phyloP scores from a whole-genome alignment of 495 filamentous ascomycete species.

The Podospora fimiseda region DNA sequence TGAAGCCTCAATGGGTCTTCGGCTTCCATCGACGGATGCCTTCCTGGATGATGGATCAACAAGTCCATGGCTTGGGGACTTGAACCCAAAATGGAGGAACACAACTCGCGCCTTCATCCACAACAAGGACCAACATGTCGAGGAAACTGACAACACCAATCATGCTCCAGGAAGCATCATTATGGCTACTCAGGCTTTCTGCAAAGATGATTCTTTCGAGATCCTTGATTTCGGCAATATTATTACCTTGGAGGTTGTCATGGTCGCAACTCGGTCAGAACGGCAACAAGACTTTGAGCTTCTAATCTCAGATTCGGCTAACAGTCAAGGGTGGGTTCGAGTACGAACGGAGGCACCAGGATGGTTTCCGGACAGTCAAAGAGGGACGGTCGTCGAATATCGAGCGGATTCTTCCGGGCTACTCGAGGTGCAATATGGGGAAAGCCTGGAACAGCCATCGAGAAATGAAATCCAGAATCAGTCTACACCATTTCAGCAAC shows the following conservation, averaged over 20 bases:
- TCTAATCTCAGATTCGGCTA: background rate
- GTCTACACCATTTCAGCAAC: background rate
- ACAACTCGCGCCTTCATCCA: conserved; percentile 2
- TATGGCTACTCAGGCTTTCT: background rate
- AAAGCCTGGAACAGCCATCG: background rate
- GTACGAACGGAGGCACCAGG: background rate
- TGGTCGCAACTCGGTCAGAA: background rate
- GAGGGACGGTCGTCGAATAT: background rate
- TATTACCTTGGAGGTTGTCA: background rate
- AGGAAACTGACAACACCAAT: background rate
- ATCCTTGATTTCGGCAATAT: background rate
- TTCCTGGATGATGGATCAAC: background rate
- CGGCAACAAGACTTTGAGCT: too few relatives aligned
- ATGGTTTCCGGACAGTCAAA: background rate
- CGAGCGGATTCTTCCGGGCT: background rate
- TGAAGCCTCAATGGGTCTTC: background rate
- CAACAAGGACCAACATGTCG: background rate
- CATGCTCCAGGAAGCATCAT: background rate
- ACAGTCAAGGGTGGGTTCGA: background rate
- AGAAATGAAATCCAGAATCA: background rate
- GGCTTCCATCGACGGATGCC: background rate
- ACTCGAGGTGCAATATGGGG: background rate
- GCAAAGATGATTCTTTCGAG: background rate
- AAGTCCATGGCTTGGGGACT: conserved; percentile 9
- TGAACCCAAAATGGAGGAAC: background rate